Evolutionary conservation across 805 yeast genomes (phyloP).

Genomic region (Yamadazyma philogaea): DNA sequence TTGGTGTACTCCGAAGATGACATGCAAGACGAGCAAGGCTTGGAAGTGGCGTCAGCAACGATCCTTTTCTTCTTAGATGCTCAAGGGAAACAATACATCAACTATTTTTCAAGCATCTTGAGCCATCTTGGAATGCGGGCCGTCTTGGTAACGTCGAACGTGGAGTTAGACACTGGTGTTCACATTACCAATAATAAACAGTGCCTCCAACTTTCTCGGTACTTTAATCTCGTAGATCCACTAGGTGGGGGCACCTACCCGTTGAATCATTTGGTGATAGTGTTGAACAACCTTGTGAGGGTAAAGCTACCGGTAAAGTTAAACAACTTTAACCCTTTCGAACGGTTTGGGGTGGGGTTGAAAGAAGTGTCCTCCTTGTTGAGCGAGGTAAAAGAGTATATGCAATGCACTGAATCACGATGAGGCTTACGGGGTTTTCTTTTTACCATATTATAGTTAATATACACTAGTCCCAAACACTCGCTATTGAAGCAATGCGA

Average conservation of each 20-base stretch:
- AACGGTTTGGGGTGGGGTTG: constrained; percentile 20
- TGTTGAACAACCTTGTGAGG: constrained; percentile 9
- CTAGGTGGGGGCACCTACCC: constrained; percentile 38
- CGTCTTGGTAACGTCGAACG: constrained; percentile 1
- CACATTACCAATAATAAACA: constrained; percentile 12
- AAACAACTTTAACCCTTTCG: constrained; percentile 17
- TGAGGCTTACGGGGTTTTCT: not conserved
- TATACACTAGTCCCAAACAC: constrained; percentile 1
- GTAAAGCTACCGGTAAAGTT: constrained; percentile 19
- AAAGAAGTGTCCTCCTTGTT: constrained; percentile 11
- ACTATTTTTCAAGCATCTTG: constrained; percentile 9
- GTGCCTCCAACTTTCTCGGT: constrained; percentile 22
- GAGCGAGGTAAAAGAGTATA: constrained; percentile 2
- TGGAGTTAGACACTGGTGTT: not conserved
- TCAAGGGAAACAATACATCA: constrained; percentile 30
- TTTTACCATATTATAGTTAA: not conserved
- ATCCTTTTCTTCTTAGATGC: constrained; percentile 29
- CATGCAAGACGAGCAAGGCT: constrained; percentile 73
- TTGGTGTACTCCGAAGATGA: constrained; percentile 39
- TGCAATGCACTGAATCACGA: not conserved
- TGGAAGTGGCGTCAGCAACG: constrained; percentile 1
- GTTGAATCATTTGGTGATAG: constrained; percentile 24
- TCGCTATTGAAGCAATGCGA: constrained; percentile 33
- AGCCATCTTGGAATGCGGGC: constrained; percentile 2
- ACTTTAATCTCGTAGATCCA: constrained; percentile 29